Conservation (phyloP, 108 stramenopile species). For the Nitzschia sp. region DNA sequence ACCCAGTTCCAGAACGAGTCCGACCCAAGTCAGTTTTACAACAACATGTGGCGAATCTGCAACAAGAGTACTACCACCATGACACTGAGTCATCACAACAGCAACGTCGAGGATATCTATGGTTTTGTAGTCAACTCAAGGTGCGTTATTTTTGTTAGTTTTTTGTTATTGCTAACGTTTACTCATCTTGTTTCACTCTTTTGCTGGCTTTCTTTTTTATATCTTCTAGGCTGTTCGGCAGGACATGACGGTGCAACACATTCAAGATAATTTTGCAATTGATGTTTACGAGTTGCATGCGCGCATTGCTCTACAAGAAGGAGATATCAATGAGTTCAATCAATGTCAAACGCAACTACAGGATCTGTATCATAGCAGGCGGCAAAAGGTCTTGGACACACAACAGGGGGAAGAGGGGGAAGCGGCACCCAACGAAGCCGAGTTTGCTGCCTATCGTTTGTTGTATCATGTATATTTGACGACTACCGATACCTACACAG, state of each 20-base stretch:
- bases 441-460: constrained; percentile 80
- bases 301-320: constrained; percentile 88
- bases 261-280: constrained; percentile 85
- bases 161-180: background rate
- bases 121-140: constrained; percentile 87
- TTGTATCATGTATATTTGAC: constrained; percentile 78
- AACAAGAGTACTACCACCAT: constrained; percentile 28
- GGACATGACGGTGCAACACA: constrained; percentile 92
- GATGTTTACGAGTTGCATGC: constrained; percentile 95
- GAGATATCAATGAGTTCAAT: constrained; percentile 63
- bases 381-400: constrained; percentile 24
- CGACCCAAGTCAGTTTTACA: constrained; percentile 62
- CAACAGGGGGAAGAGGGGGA: background rate
- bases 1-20: constrained; percentile 67
- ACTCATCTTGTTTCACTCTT: background rate
- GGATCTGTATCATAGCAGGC: constrained; percentile 53
- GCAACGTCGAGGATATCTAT: constrained; percentile 59
- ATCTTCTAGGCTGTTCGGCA: constrained; percentile 88
- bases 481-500: constrained; percentile 64
- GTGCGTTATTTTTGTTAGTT: background rate
- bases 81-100: constrained; percentile 4
- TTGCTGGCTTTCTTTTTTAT: constrained; percentile 28
- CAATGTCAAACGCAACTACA: constrained; percentile 94
- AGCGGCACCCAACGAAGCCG: constrained; percentile 46
- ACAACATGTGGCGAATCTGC: constrained; percentile 57